phyloP scores from a whole-genome alignment of 169 alveolate genomes.

The Eimeria mitis region DNA sequence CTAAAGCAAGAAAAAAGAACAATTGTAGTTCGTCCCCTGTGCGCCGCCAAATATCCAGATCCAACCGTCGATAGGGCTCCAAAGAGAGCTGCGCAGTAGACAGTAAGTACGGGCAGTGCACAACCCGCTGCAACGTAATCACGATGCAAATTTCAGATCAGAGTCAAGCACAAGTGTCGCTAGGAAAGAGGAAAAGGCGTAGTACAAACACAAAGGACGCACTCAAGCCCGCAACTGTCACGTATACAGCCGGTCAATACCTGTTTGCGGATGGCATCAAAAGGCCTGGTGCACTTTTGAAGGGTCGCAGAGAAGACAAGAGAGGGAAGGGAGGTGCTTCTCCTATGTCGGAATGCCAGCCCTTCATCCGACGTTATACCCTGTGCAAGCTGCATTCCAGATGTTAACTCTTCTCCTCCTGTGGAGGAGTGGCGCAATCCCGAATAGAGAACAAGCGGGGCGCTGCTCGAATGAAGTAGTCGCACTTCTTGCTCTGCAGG shows the following conservation, averaged over 20 bases:
- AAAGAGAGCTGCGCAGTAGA: constrained; percentile 46
- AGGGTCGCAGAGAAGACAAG: constrained; percentile 83
- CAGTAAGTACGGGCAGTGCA: not conserved
- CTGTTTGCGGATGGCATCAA: constrained; percentile 63
- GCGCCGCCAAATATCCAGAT: constrained; percentile 78
- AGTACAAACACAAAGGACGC: not conserved
- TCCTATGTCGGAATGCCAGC: not conserved
- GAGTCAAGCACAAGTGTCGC: not conserved
- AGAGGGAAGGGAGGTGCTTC: constrained; percentile 64
- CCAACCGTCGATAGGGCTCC: constrained; percentile 76
- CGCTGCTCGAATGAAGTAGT: constrained; percentile 47
- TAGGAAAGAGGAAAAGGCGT: not conserved
- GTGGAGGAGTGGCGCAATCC: constrained; percentile 40
- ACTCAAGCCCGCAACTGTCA: not conserved
- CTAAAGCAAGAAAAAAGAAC: constrained; percentile 74
- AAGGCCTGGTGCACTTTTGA: constrained; percentile 72
- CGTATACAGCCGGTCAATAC: not conserved
- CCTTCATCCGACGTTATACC: not conserved
- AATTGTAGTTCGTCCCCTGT: constrained; percentile 73
- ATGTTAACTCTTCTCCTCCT: constrained; percentile 5
- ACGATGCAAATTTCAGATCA: not conserved
- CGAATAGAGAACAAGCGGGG: constrained; percentile 11
- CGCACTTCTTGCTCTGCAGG: constrained; percentile 23
- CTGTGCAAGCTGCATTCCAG: constrained; percentile 1
- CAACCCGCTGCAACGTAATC: not conserved